phyloP scores from a whole-genome alignment of 208 protist genomes.

The Leishmania tropica region DNA sequence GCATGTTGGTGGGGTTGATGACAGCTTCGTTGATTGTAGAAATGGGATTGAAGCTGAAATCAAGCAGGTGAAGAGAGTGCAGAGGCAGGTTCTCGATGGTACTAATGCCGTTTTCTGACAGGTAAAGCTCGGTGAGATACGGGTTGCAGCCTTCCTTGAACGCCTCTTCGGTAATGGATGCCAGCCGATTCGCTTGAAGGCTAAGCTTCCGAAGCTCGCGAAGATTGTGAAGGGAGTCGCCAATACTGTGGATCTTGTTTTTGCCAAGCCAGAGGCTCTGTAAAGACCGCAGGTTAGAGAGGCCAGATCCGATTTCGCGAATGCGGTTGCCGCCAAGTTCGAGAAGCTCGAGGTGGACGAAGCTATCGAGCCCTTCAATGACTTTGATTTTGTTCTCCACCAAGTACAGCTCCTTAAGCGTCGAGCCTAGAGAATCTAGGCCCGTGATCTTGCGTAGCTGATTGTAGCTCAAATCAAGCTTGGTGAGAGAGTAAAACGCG shows the following conservation, averaged over 20 bases:
- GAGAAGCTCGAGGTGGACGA: constrained; percentile 82
- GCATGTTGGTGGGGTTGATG: constrained; percentile 73
- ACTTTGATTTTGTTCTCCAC: constrained; percentile 93
- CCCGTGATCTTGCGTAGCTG: constrained; percentile 78
- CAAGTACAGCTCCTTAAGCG: constrained; percentile 88
- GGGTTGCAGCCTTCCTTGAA: constrained; percentile 69
- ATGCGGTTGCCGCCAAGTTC: constrained; percentile 92
- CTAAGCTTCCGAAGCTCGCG: constrained; percentile 63
- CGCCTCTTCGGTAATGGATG: constrained; percentile 58
- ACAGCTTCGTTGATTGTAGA: constrained; percentile 60
- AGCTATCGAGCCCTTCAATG: constrained; percentile 78
- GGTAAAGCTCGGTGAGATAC: constrained; percentile 68
- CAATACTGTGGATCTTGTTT: constrained; percentile 89
- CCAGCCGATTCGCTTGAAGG: constrained; percentile 89
- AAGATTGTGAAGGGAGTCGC: constrained; percentile 61
- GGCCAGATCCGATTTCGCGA: constrained; percentile 71
- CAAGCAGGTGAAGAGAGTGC: constrained; percentile 54
- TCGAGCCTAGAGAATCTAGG: constrained; percentile 66
- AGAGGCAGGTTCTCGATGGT: constrained; percentile 73
- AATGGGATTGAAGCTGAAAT: constrained; percentile 90
- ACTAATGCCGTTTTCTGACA: constrained; percentile 85
- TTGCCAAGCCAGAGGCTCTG: constrained; percentile 91
- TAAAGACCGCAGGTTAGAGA: constrained; percentile 66
- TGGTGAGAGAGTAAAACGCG: constrained; percentile 62
- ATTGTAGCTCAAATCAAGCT: constrained; percentile 93